Evolutionary conservation across 345 rosid species (phyloP), one percentile per base, ranked within the genome.

Genomic region (Luvunga scandens): DNA sequence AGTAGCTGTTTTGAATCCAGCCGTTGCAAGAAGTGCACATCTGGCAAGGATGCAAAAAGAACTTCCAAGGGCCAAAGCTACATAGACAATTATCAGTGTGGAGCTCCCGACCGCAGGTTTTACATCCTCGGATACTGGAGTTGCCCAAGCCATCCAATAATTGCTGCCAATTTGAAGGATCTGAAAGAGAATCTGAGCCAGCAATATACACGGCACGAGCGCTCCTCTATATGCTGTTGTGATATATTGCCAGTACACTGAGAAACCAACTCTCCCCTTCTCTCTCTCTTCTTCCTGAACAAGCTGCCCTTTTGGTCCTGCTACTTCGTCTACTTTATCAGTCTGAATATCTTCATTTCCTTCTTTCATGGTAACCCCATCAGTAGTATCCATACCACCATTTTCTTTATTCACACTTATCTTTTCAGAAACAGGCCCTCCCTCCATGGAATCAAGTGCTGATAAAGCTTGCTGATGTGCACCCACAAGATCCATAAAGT

Each of bases 101-200:
- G 80, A 78, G 72, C 74, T 64, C 45, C 83, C 81, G 72, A 91
- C 95, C 24, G 69, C 76, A 77, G 96, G 92, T 78, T 89, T 80
- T 21, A 57, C 81, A 77, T 87, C 91, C 71, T 71, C 79, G 1
- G 94, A 91, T 74, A 85, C 84, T 0, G 94, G 94, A 79, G 92
- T 87, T 73, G 88, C 98, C 96, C 90, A 89, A 25, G 93, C 93
- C 96, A 93, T 93, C 98, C 93, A 93, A 69, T 93, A 91, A 76
- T 91, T 91, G 88, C 96, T 91, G 42, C 94, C 92, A 36, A 91
- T 93, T 85, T 91, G 93, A 72, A 91, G 90, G 75, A 82, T 9
- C 86, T 91, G 92, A 79, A 89, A 91, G 63, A 90, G 75, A 83
- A 81, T 75, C 56, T 90, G 96, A 36, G 87, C 92, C 78, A 91